Base-by-base conservation (phyloP, 2,329 filamentous ascomycete genomes). In the Fusarium graminum region DNA sequence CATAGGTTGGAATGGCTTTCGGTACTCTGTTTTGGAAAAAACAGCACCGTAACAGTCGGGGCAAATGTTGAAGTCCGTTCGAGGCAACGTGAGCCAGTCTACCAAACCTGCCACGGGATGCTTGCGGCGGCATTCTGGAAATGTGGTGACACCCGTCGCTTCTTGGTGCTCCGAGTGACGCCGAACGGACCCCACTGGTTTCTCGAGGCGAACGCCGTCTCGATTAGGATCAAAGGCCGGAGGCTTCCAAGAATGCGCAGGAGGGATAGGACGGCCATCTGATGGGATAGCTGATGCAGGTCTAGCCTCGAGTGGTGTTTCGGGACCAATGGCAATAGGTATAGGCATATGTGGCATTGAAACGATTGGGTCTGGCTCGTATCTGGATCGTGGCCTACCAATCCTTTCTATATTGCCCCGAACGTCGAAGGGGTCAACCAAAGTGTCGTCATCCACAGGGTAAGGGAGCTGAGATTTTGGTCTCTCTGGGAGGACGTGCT, bases 31-130 rank as follows among this genome's bases (percentile, higher is more conserved):
- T 25, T 86, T 81, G 14, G 83, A 84, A 68, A 94, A 93, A 10
- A 93, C 86, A 7, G 84, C 83, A 4, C 85, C 82, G 75, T 92
- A 93, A 78, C 94, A 98, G 13, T 86, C 87, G 0, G 92, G 92
- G 71, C 94, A 97, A 43, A 97, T 90, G 64, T 92, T 88, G 69
- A 97, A 91, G 13, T 88, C 85, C 62, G 89, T 86, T 14, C 88
- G 86, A 6, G 87, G 87, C 6, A 97, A 82, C 0, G 90, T 94
- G 63, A 93, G 88, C 92, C 94, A 97, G 72, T 95, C 92, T 63
- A 90, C 82, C 62, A 89, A 85, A 3, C 89, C 88, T 11, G 85
- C 80, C 13, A 87, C 84, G 12, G 87, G 86, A 6, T 83, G 80
- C 38, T 85, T 86, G 61, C 92, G 85, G 8, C 89, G 90, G 70